Conservation (phyloP, 805 yeast genomes). For the Wickerhamomyces ciferrii region DNA sequence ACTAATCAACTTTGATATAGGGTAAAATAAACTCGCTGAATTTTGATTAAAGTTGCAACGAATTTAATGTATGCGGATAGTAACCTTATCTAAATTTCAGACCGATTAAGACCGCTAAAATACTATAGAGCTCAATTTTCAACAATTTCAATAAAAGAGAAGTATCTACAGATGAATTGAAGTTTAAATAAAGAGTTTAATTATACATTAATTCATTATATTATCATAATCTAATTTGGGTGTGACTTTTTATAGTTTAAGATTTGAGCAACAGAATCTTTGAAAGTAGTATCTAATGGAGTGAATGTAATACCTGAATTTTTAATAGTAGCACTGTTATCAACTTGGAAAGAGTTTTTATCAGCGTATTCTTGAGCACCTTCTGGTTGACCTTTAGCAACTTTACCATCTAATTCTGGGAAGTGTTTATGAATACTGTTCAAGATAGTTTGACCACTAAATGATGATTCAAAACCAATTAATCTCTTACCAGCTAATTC, state of each 20-base stretch:
- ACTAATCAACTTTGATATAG: too few relatives aligned
- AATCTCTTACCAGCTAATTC: constrained; percentile 15
- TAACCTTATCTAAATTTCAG: too few relatives aligned
- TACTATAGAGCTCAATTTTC: too few relatives aligned
- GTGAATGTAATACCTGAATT: constrained; percentile 20
- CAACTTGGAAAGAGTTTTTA: neutral
- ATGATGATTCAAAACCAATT: constrained; percentile 11
- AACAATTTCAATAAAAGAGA: too few relatives aligned
- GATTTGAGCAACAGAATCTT: constrained; percentile 32
- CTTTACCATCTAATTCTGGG: constrained; percentile 31
- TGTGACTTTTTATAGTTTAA: neutral
- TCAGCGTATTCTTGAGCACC: neutral
- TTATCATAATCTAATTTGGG: too few relatives aligned
- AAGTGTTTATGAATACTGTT: constrained; percentile 22
- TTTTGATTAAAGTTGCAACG: too few relatives aligned
- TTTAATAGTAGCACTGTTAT: constrained; percentile 22
- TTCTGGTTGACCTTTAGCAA: constrained; percentile 31
- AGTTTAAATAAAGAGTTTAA: too few relatives aligned
- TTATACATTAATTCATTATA: too few relatives aligned
- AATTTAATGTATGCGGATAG: too few relatives aligned
- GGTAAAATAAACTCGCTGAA: too few relatives aligned
- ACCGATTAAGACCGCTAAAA: too few relatives aligned
- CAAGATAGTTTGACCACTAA: constrained; percentile 11
- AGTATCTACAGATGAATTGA: too few relatives aligned
- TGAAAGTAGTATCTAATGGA: constrained; percentile 28